These are phyloP conservation scores for Sugiyamaella floridensis DNA, from an alignment of 805 yeast species.

Conservation along the genomic window DNA sequence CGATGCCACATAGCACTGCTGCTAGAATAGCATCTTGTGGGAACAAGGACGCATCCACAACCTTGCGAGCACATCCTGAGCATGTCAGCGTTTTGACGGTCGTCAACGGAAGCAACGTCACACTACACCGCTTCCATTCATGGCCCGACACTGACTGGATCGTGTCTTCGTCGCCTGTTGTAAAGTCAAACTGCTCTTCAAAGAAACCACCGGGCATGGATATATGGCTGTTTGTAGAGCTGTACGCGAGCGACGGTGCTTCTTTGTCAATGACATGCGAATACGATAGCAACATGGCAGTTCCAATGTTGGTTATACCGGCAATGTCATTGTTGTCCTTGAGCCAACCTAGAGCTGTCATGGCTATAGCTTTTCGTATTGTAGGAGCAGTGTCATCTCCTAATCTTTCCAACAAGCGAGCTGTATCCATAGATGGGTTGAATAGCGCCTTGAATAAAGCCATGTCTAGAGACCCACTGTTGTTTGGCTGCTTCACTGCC, in stretches of 20 bases:
- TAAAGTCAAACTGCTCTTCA: slow-evolving; percentile 20
- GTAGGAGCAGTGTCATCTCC: neutral
- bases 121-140: slow-evolving; percentile 31
- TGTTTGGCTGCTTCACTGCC: neutral
- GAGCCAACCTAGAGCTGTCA: neutral
- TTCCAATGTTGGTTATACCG: neutral
- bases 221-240: neutral
- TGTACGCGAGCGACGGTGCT: neutral
- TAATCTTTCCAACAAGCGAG: slow-evolving; percentile 11
- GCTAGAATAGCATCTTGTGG: neutral
- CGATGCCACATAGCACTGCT: slow-evolving; percentile 15
- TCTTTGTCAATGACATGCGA: neutral
- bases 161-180: neutral
- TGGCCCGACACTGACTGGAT: slow-evolving; percentile 25
- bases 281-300: neutral
- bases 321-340: neutral
- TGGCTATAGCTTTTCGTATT: slow-evolving; percentile 8
- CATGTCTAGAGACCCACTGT: neutral
- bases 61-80: slow-evolving; percentile 24
- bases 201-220: slow-evolving; percentile 16
- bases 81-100: slow-evolving; percentile 23
- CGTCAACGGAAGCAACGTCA: slow-evolving; percentile 31
- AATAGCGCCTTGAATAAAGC: neutral
- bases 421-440: slow-evolving; percentile 5
- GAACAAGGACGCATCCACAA: slow-evolving; percentile 6